Evolutionary conservation across 768 basidiomycete genomes (phyloP).

Genomic region (Multifurca ochricompacta): DNA sequence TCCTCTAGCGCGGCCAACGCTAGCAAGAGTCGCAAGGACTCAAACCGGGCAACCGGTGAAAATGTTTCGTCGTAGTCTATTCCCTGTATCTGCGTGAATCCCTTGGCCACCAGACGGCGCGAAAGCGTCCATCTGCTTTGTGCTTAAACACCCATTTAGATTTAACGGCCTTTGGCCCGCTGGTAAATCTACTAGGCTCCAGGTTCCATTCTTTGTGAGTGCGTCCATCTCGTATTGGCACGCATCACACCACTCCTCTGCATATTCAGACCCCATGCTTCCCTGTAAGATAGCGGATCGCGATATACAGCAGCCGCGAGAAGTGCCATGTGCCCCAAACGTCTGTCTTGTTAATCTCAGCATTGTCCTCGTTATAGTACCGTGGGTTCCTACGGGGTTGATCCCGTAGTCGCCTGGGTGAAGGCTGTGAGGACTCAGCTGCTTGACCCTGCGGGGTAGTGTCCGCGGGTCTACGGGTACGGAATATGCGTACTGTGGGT

Average conservation of each 20-base stretch:
- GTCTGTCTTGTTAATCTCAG: too few species aligned
- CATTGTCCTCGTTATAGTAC: too few species aligned
- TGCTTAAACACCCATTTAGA: conserved; percentile 36
- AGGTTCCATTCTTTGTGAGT: conserved; percentile 26
- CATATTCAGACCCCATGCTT: background rate
- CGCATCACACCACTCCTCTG: background rate
- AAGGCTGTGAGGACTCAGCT: too few species aligned
- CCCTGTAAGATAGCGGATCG: background rate
- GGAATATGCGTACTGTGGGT: too few species aligned
- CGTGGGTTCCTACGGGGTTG: too few species aligned
- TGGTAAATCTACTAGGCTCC: conserved; percentile 27
- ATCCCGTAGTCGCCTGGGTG: too few species aligned
- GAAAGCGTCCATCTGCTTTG: conserved; percentile 31
- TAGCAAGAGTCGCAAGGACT: conserved; percentile 15
- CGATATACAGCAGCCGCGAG: background rate
- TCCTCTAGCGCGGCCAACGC: conserved; percentile 23
- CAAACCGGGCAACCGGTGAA: conserved; percentile 20
- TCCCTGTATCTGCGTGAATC: conserved; percentile 28
- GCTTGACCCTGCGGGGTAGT: too few species aligned
- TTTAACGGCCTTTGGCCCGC: conserved; percentile 20
- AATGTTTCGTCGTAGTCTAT: conserved; percentile 26
- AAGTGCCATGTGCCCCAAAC: background rate
- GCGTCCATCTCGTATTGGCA: conserved; percentile 20
- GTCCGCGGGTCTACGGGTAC: too few species aligned
- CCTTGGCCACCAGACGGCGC: conserved; percentile 29